phyloP scores from a whole-genome alignment of 1,284 basidiomycete species.

The Peniophora sp. region DNA sequence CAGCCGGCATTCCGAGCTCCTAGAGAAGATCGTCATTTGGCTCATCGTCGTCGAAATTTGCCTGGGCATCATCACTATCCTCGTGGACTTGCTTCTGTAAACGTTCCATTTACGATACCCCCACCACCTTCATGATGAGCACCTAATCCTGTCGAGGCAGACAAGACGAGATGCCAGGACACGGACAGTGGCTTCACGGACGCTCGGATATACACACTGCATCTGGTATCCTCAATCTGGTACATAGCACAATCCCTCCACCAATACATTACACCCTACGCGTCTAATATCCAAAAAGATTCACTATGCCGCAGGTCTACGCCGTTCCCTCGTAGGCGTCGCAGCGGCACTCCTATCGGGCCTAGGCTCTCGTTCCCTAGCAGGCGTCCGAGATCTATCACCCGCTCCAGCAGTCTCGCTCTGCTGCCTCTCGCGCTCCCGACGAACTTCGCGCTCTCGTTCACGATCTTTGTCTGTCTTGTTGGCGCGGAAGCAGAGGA shows the following conservation, averaged over 20 bases:
- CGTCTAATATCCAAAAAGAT: neutral
- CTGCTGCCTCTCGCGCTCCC: slow-evolving; percentile 6
- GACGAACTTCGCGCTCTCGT: neutral
- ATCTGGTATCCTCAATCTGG: neutral
- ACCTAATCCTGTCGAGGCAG: neutral
- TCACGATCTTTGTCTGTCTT: slow-evolving; percentile 28
- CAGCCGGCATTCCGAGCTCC: slow-evolving; percentile 82
- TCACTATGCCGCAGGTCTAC: slow-evolving; percentile 2
- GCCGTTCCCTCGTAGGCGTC: slow-evolving; percentile 8
- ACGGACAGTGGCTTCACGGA: neutral
- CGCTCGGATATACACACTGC: slow-evolving; percentile 1
- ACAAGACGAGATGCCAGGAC: neutral
- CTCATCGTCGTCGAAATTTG: slow-evolving; percentile 88
- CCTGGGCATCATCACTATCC: slow-evolving; percentile 65
- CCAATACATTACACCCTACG: too few species aligned
- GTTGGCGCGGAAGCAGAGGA: slow-evolving; percentile 80
- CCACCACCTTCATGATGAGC: neutral
- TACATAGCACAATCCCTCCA: neutral
- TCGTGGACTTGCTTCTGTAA: slow-evolving; percentile 54
- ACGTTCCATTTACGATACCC: slow-evolving; percentile 1
- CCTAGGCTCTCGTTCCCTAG: neutral
- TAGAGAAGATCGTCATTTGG: slow-evolving; percentile 94
- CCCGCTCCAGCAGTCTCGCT: slow-evolving; percentile 4
- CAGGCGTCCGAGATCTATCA: neutral
- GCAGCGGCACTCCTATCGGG: neutral